These are phyloP conservation scores for Globisporangium viniferum DNA, from an alignment of 352 stramenopile genomes.

Conservation along the genomic window DNA sequence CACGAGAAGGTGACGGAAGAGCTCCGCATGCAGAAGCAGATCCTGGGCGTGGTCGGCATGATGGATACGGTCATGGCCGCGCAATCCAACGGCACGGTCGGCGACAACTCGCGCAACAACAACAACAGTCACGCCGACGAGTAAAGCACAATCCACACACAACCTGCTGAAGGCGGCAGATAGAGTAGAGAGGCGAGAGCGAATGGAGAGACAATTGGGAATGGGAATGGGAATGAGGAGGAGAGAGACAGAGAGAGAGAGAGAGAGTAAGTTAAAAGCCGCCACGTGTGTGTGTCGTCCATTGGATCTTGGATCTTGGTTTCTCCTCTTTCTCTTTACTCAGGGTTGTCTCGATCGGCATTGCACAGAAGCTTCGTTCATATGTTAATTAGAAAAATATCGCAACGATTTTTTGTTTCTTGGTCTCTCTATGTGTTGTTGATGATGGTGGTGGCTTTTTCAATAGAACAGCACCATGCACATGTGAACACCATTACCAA, in stretches of 20 bases:
- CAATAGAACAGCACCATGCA: background rate
- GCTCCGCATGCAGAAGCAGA: constrained; percentile 82
- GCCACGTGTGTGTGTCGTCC: constrained; percentile 4
- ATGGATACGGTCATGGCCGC: constrained; percentile 88
- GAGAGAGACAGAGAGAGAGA: background rate
- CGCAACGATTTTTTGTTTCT: constrained; percentile 5
- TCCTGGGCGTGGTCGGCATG: constrained; percentile 84
- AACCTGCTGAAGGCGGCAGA: background rate
- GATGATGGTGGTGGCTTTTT: background rate
- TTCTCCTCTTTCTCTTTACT: constrained; percentile 2
- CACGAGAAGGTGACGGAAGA: constrained; percentile 85
- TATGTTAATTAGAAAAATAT: constrained; percentile 20
- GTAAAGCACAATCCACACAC: constrained; percentile 2
- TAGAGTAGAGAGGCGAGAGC: constrained; percentile 14
- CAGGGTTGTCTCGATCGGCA: background rate
- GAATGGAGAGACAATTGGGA: background rate
- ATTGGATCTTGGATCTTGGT: background rate
- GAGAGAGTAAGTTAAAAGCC: constrained; percentile 10
- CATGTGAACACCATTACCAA: background rate
- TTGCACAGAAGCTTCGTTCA: background rate
- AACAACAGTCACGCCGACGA: constrained; percentile 20
- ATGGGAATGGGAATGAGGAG: background rate
- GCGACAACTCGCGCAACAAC: background rate
- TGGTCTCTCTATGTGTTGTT: background rate
- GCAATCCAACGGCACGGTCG: constrained; percentile 64